Percentiles rank a stretch among this genome's conserved stretches.
Evolutionary conservation across 495 filamentous ascomycete species (phyloP).

Genomic region (Chaetomium fimeti): DNA sequence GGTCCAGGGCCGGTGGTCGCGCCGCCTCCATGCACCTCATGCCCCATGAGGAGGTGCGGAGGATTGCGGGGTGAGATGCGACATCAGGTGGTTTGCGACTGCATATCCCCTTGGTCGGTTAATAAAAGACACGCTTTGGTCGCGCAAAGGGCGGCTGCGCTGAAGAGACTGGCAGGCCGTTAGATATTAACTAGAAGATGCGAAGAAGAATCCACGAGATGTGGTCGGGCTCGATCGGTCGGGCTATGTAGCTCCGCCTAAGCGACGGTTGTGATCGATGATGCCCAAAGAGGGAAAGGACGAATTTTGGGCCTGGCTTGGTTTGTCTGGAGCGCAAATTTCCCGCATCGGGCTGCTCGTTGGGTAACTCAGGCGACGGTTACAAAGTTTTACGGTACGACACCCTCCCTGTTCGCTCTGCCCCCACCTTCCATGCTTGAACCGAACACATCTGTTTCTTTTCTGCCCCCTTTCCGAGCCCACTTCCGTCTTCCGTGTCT

Average conservation of each 20-base stretch:
- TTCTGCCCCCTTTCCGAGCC: not conserved
- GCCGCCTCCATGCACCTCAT: slow-evolving; percentile 10
- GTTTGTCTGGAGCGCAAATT: no score
- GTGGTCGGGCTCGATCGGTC: no score
- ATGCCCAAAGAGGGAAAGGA: slow-evolving; percentile 5
- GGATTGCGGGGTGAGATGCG: slow-evolving; percentile 7
- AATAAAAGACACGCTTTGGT: not conserved
- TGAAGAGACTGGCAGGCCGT: not conserved
- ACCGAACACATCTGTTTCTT: not conserved
- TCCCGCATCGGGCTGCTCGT: no score
- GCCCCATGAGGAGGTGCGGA: not conserved
- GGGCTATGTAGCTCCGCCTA: no score
- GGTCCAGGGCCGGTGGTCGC: not conserved
- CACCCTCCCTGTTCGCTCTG: no score
- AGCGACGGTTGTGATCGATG: not conserved
- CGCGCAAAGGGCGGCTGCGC: not conserved
- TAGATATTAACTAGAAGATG: no score
- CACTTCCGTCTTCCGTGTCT: no score
- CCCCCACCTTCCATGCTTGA: not conserved
- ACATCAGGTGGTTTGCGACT: not conserved
- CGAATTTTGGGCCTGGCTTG: not conserved
- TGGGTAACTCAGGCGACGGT: no score
- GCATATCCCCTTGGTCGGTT: not conserved
- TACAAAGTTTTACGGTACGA: not conserved
- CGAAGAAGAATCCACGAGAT: no score